Evolutionary conservation across 352 stramenopile genomes (phyloP).

Genomic region (Chrysophaeum taylorii): DNA sequence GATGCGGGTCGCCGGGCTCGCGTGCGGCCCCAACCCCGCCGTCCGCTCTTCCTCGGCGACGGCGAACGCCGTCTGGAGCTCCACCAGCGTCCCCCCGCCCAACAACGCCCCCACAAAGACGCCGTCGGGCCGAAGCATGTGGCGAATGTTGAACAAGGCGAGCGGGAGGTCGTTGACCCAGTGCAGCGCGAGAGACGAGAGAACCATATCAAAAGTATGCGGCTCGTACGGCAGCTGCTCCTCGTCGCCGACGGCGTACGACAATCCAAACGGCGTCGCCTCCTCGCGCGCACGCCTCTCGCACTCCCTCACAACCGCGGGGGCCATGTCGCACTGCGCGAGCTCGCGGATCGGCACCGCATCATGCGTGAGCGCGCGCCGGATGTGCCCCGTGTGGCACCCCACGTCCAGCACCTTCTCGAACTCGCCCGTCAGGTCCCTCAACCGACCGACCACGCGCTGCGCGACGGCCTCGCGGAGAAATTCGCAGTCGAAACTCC

Average conservation of each 20-base stretch:
- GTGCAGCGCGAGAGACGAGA: constrained; percentile 82
- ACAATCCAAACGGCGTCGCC: too few species aligned
- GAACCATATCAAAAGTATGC: constrained; percentile 89
- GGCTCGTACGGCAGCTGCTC: constrained; percentile 37
- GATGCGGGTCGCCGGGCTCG: constrained; percentile 89
- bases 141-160: constrained; percentile 39
- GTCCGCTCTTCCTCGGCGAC: constrained; percentile 48
- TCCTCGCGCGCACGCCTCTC: constrained; percentile 22
- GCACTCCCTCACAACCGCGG: constrained; percentile 39
- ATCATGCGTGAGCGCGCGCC: constrained; percentile 39
- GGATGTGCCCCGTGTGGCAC: constrained; percentile 44
- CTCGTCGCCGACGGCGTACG: constrained; percentile 16
- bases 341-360: constrained; percentile 41
- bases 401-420: constrained; percentile 57
- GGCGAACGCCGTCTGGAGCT: constrained; percentile 64
- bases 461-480: constrained; percentile 45
- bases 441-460: constrained; percentile 50
- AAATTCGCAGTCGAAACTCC: constrained; percentile 41
- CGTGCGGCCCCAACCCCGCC: constrained; percentile 81
- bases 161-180: constrained; percentile 88
- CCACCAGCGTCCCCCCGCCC: constrained; percentile 82
- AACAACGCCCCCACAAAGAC: constrained; percentile 89
- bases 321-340: constrained; percentile 45
- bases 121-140: constrained; percentile 87
- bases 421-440: constrained; percentile 59